Percentiles rank a stretch among this genome's conserved stretches.
Conservation (phyloP, 2,329 filamentous ascomycete genomes). For the Colletotrichum tanaceti region DNA sequence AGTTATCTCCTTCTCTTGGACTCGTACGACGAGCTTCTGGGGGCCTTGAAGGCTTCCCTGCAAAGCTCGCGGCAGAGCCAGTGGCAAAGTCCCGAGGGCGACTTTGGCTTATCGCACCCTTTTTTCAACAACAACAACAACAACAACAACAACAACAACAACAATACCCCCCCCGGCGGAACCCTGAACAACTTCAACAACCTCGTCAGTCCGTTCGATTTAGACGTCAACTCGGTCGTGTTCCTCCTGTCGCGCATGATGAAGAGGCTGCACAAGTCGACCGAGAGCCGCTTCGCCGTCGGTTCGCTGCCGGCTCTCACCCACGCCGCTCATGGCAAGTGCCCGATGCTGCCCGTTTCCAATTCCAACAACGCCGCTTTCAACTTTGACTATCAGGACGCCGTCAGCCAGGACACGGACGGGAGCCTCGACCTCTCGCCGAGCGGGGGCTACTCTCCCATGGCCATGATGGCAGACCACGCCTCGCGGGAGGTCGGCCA, state of each 20-base stretch:
- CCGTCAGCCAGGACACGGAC: slow-evolving; percentile 21
- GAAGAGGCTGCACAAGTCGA: slow-evolving; percentile 34
- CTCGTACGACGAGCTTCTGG: slow-evolving; percentile 27
- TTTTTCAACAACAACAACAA: slow-evolving; percentile 25
- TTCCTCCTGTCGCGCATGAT: slow-evolving; percentile 33
- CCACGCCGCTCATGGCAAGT: neutral
- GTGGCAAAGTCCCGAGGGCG: slow-evolving; percentile 24
- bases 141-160: no score
- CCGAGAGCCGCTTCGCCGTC: slow-evolving; percentile 19
- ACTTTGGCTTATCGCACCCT: slow-evolving; percentile 24
- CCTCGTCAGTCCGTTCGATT: slow-evolving; percentile 28
- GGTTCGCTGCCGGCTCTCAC: neutral
- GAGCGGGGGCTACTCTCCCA: slow-evolving; percentile 10
- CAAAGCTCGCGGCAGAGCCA: slow-evolving; percentile 34
- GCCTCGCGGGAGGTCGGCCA: slow-evolving; percentile 27
- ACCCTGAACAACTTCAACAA: slow-evolving; percentile 19
- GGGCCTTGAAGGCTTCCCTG: slow-evolving; percentile 14
- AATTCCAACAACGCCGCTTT: neutral
- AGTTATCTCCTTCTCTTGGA: slow-evolving; percentile 34
- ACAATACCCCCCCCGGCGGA: neutral
- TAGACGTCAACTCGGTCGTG: slow-evolving; percentile 34
- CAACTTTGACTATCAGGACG: slow-evolving; percentile 34
- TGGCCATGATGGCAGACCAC: slow-evolving; percentile 24
- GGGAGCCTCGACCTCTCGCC: slow-evolving; percentile 16
- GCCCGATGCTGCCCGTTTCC: neutral